Conservation (phyloP, 495 filamentous ascomycete genomes). For the Barbatosphaeria neglecta region DNA sequence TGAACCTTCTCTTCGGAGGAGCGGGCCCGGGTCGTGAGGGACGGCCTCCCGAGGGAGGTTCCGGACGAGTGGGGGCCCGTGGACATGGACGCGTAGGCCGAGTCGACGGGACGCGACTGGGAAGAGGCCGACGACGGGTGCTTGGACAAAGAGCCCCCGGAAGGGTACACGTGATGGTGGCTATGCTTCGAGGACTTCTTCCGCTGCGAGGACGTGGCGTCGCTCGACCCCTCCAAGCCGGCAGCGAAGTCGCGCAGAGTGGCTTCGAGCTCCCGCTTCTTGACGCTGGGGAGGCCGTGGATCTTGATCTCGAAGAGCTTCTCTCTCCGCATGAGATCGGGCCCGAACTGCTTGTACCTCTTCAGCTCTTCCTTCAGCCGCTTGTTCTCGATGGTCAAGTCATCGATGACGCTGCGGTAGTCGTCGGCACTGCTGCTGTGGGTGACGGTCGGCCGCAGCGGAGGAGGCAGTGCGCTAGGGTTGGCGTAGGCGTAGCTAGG, state of each 20-base stretch:
- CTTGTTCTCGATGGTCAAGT: conserved; percentile 60
- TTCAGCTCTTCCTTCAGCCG: conserved; percentile 56
- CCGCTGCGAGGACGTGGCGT: conserved; percentile 16
- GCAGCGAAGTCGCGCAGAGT: conserved; percentile 54
- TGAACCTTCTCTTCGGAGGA: conserved; percentile 41
- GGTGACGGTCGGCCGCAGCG: conserved; percentile 14
- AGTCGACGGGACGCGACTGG: conserved; percentile 48
- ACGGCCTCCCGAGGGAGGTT: conserved; percentile 12
- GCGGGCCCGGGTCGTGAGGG: conserved; percentile 9
- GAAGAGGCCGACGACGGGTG: conserved; percentile 41
- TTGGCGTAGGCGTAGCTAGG: conserved; percentile 11
- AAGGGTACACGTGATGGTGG: conserved; percentile 20
- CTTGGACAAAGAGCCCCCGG: conserved; percentile 21
- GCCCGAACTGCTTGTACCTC: conserved; percentile 52
- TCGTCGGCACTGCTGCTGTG: conserved; percentile 45
- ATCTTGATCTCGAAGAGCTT: conserved; percentile 69
- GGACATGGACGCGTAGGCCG: conserved; percentile 65
- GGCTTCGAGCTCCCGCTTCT: conserved; percentile 64
- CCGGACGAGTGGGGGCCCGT: conserved; percentile 32
- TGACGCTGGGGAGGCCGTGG: conserved; percentile 51
- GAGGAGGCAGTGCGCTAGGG: conserved; percentile 7
- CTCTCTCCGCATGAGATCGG: conserved; percentile 46
- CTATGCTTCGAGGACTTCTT: conserved; percentile 18
- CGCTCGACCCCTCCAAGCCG: conserved; percentile 34
- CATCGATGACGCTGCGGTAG: conserved; percentile 58